These are phyloP conservation scores for Friedmanniomyces endolithicus DNA, from an alignment of 495 filamentous ascomycete species.

Conservation along the genomic window DNA sequence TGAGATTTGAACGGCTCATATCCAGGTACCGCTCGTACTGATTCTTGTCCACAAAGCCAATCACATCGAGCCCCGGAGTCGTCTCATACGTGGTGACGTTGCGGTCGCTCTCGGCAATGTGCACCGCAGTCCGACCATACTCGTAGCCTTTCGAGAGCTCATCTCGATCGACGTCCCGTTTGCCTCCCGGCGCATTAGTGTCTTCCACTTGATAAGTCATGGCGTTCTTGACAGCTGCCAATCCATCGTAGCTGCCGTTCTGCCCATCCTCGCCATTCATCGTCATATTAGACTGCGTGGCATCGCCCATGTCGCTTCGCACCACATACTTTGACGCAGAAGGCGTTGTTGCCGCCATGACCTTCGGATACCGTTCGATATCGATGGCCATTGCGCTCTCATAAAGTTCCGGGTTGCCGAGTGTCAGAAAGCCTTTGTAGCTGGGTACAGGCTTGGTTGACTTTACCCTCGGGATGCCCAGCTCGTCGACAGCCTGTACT, in stretches of 20 bases:
- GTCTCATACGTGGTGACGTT: slow-evolving; percentile 74
- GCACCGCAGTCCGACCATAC: slow-evolving; percentile 84
- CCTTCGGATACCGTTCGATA: slow-evolving; percentile 81
- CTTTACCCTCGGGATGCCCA: slow-evolving; percentile 69
- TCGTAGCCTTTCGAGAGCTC: slow-evolving; percentile 85
- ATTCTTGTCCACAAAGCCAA: slow-evolving; percentile 58
- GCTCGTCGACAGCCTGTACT: slow-evolving; percentile 65
- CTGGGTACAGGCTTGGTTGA: slow-evolving; percentile 53
- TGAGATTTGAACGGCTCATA: slow-evolving; percentile 63
- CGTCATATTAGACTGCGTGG: slow-evolving; percentile 35
- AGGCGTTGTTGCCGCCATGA: slow-evolving; percentile 57
- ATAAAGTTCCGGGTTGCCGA: slow-evolving; percentile 65
- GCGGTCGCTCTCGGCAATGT: slow-evolving; percentile 71
- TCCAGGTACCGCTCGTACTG: slow-evolving; percentile 58
- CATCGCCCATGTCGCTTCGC: slow-evolving; percentile 36
- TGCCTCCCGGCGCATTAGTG: slow-evolving; percentile 59
- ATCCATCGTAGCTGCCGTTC: slow-evolving; percentile 34
- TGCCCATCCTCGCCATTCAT: slow-evolving; percentile 33
- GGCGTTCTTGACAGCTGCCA: slow-evolving; percentile 57
- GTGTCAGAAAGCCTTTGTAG: slow-evolving; percentile 66
- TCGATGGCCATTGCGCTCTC: slow-evolving; percentile 70
- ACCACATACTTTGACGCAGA: slow-evolving; percentile 64
- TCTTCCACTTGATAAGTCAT: slow-evolving; percentile 71
- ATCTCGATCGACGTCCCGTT: slow-evolving; percentile 70
- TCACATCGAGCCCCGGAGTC: slow-evolving; percentile 55